phyloP scores from a whole-genome alignment of 1,139 yeast genomes.

The Yamadazyma pseudoaaseri region DNA sequence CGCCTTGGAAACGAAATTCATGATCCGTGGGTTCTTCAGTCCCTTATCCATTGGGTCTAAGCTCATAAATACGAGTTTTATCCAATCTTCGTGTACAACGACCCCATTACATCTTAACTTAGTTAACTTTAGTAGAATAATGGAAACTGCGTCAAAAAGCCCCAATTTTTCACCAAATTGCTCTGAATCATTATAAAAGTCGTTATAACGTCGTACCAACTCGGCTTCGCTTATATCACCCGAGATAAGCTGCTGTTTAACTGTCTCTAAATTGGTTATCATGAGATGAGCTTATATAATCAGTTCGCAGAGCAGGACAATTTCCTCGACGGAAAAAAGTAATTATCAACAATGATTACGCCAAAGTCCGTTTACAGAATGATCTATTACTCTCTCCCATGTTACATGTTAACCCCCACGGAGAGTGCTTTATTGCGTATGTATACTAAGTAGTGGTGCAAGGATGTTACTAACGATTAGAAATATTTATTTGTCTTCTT shows the following conservation, averaged over 20 bases:
- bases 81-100: neutral
- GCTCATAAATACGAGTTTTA: neutral
- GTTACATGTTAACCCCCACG: slow-evolving; percentile 35
- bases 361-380: slow-evolving; percentile 20
- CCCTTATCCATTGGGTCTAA: neutral
- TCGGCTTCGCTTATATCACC: neutral
- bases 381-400: slow-evolving; percentile 40
- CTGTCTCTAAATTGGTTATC: too few relatives aligned
- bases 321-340: too few relatives aligned
- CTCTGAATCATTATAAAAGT: neutral
- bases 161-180: neutral
- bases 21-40: neutral
- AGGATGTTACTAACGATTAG: slow-evolving; percentile 13
- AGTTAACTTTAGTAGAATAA: slow-evolving; percentile 9
- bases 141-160: slow-evolving; percentile 7
- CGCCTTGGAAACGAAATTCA: slow-evolving; percentile 9
- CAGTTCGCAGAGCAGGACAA: too few relatives aligned
- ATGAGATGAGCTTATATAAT: too few relatives aligned
- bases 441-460: too few relatives aligned
- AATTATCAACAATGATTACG: slow-evolving; percentile 9
- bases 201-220: neutral
- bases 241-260: neutral
- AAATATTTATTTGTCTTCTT: slow-evolving; percentile 22
- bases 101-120: neutral
- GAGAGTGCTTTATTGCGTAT: slow-evolving; percentile 34